phyloP scores from a whole-genome alignment of 2,329 filamentous ascomycete species.

The Pezicula neosporulosa region DNA sequence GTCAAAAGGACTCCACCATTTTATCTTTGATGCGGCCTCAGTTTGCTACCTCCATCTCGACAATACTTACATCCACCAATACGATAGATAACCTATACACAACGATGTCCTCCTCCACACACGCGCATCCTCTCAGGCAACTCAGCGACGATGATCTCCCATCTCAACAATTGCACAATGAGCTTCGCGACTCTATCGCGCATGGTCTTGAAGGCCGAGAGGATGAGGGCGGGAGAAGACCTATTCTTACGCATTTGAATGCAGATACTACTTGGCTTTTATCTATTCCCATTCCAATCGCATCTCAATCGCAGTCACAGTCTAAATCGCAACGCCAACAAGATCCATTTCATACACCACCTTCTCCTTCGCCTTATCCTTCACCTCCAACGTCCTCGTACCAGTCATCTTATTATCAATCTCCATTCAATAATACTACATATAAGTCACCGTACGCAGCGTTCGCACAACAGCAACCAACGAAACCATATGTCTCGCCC shows the following conservation, averaged over 20 bases:
- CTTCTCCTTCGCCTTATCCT: too few species aligned
- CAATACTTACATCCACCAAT: too few species aligned
- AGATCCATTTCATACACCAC: too few species aligned
- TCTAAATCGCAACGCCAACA: too few species aligned
- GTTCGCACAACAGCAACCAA: neutral
- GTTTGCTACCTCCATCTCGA: too few species aligned
- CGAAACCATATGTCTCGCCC: neutral
- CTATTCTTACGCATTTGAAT: constrained; percentile 61
- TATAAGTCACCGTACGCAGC: too few species aligned
- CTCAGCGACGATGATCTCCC: constrained; percentile 1
- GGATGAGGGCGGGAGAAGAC: constrained; percentile 26
- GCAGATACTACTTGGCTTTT: constrained; percentile 66
- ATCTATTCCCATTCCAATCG: constrained; percentile 53
- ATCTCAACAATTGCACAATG: constrained; percentile 10
- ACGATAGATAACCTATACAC: too few species aligned
- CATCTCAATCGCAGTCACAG: neutral
- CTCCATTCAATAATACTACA: neutral
- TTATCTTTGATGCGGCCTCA: too few species aligned
- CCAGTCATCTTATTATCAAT: neutral
- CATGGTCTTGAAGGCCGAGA: constrained; percentile 19
- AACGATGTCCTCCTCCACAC: too few species aligned
- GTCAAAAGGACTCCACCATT: too few species aligned
- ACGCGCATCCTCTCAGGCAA: neutral
- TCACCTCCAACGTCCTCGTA: too few species aligned
- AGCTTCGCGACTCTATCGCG: constrained; percentile 12